Conservation (phyloP, 2,329 filamentous ascomycete species). For the Volutella citrinella region DNA sequence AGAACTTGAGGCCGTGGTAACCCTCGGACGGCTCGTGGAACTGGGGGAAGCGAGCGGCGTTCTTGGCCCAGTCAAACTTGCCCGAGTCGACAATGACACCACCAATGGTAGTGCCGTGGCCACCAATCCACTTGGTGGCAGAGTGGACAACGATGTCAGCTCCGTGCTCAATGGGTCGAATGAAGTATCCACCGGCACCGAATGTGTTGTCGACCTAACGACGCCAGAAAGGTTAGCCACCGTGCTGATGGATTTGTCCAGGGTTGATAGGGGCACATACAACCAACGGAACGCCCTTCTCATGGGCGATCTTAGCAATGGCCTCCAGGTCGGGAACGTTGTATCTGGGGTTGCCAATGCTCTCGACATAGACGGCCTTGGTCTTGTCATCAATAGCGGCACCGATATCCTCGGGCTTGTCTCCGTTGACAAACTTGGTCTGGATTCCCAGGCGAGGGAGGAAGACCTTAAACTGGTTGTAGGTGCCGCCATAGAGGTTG, state of each 20-base stretch:
- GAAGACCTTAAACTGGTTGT: conserved; percentile 95
- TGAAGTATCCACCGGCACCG: conserved; percentile 86
- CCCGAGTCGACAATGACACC: conserved; percentile 85
- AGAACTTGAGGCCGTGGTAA: conserved; percentile 93
- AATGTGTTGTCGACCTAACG: conserved; percentile 86
- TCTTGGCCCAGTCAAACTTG: conserved; percentile 90
- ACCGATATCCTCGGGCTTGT: conserved; percentile 74
- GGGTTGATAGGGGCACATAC: conserved; percentile 35
- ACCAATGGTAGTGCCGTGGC: conserved; percentile 88
- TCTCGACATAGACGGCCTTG: conserved; percentile 89
- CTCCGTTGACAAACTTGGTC: conserved; percentile 84
- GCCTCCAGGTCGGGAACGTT: conserved; percentile 90
- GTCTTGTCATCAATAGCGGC: conserved; percentile 87
- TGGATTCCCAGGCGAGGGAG: conserved; percentile 82
- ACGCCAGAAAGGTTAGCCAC: not conserved
- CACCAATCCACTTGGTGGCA: conserved; percentile 95
- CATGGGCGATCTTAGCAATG: conserved; percentile 75
- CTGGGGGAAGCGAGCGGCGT: conserved; percentile 83
- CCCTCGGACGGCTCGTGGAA: conserved; percentile 85
- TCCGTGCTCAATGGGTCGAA: conserved; percentile 82
- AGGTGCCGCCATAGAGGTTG: conserved; percentile 92
- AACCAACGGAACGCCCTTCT: conserved; percentile 63
- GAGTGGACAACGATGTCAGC: conserved; percentile 94
- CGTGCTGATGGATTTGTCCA: not conserved
- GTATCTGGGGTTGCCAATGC: conserved; percentile 90